These are phyloP conservation scores for Poteriospumella lacustris DNA, from an alignment of 108 stramenopile species.

Conservation along the genomic window DNA sequence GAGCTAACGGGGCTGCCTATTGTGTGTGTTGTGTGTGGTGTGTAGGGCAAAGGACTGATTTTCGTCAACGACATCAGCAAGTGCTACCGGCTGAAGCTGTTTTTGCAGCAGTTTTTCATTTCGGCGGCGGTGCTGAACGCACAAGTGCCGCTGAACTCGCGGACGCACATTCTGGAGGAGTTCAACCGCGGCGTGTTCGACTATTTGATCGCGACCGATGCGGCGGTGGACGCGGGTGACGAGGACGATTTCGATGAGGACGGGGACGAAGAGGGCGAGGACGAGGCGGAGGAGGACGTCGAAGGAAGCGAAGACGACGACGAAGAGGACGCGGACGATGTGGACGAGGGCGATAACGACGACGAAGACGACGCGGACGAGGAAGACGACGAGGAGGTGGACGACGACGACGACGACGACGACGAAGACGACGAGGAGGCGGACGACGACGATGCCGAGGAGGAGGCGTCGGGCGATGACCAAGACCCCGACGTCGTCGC, in stretches of 20 bases:
- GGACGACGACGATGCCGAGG: slow-evolving; percentile 42
- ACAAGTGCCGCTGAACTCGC: slow-evolving; percentile 84
- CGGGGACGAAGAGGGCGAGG: slow-evolving; percentile 38
- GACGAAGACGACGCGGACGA: no score
- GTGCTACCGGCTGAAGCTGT: slow-evolving; percentile 88
- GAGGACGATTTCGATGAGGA: slow-evolving; percentile 1
- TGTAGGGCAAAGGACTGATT: slow-evolving; percentile 83
- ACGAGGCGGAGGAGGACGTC: no score
- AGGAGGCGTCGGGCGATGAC: slow-evolving; percentile 27
- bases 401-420: slow-evolving; percentile 25
- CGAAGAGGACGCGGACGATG: no score
- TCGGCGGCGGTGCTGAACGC: slow-evolving; percentile 89
- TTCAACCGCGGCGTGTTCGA: slow-evolving; percentile 98
- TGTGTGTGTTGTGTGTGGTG: not conserved
- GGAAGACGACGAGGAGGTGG: slow-evolving; percentile 36
- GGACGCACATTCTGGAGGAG: slow-evolving; percentile 81
- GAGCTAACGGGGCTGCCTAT: not conserved
- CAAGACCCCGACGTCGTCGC: no score
- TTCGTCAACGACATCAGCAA: slow-evolving; percentile 87
- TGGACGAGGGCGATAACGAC: no score
- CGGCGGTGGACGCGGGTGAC: slow-evolving; percentile 61
- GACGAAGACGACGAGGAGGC: slow-evolving; percentile 48
- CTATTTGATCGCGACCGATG: slow-evolving; percentile 91
- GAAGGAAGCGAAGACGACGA: no score
- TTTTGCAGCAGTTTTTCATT: slow-evolving; percentile 94